Conservation (phyloP, 768 basidiomycete species). For the Mycena leptocephala region DNA sequence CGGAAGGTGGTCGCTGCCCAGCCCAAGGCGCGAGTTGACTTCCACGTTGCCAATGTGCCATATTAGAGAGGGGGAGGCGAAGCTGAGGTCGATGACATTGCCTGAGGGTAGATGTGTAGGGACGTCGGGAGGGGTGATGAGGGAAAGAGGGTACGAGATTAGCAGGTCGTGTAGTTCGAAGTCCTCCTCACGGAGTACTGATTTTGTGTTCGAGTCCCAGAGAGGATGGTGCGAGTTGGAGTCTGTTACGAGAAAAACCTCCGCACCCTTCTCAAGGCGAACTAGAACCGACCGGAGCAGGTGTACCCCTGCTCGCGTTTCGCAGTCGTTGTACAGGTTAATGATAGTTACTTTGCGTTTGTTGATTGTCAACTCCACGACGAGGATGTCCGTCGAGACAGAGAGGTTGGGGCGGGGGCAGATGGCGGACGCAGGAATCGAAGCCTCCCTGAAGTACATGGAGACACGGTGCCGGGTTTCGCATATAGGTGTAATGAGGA, state of each 20-base stretch:
- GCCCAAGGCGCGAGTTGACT: background rate
- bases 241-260: no score
- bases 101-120: background rate
- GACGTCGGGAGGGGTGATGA: background rate
- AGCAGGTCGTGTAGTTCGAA: background rate
- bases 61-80: background rate
- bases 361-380: background rate
- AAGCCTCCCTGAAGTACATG: background rate
- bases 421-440: background rate
- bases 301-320: background rate
- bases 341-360: background rate
- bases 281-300: background rate
- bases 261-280: background rate
- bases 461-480: background rate
- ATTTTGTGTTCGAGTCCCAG: no score
- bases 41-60: background rate
- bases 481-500: background rate
- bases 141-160: background rate
- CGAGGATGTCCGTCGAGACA: background rate
- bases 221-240: no score
- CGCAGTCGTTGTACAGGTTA: background rate
- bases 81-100: background rate
- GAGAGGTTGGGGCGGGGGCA: slow-evolving; percentile 4
- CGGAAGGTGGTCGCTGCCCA: background rate
- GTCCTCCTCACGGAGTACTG: no score